These are phyloP conservation scores for Salix udensis DNA, from an alignment of 345 rosid genomes.

Conservation along the genomic window DNA sequence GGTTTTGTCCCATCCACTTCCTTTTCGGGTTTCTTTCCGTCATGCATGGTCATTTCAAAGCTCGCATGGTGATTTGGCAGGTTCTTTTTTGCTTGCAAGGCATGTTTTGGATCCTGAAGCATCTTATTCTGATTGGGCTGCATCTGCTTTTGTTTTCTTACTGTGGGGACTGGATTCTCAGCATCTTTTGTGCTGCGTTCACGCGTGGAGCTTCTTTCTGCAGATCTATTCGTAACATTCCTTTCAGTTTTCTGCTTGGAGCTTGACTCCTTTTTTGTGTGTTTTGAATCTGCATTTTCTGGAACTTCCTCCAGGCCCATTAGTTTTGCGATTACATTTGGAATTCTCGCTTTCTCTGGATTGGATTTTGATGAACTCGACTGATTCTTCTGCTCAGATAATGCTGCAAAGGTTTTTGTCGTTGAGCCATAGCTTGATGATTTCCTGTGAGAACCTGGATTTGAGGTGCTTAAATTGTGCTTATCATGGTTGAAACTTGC, in stretches of 20 bases:
- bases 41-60: slow-evolving; percentile 30
- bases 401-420: slow-evolving; percentile 14
- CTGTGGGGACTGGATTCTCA: slow-evolving; percentile 20
- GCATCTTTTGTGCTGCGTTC: slow-evolving; percentile 29
- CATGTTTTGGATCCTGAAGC: slow-evolving; percentile 21
- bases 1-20: slow-evolving; percentile 28
- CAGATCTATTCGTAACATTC: slow-evolving; percentile 16
- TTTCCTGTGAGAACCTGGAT: slow-evolving; percentile 40
- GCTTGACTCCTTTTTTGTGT: slow-evolving; percentile 22
- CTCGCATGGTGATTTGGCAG: slow-evolving; percentile 11
- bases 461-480: slow-evolving; percentile 18
- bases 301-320: slow-evolving; percentile 83
- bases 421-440: slow-evolving; percentile 29
- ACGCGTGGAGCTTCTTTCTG: slow-evolving; percentile 20
- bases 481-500: slow-evolving; percentile 22
- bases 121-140: slow-evolving; percentile 25
- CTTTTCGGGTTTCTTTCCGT: slow-evolving; percentile 29
- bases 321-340: slow-evolving; percentile 78
- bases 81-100: slow-evolving; percentile 22
- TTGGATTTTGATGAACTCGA: slow-evolving; percentile 35
- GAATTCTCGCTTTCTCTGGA: slow-evolving; percentile 61
- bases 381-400: slow-evolving; percentile 31
- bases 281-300: slow-evolving; percentile 36
- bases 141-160: slow-evolving; percentile 28
- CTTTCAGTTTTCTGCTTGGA: slow-evolving; percentile 24